These are phyloP conservation scores for Leccinum ochraceum DNA, from an alignment of 768 basidiomycete species.

Conservation along the genomic window DNA sequence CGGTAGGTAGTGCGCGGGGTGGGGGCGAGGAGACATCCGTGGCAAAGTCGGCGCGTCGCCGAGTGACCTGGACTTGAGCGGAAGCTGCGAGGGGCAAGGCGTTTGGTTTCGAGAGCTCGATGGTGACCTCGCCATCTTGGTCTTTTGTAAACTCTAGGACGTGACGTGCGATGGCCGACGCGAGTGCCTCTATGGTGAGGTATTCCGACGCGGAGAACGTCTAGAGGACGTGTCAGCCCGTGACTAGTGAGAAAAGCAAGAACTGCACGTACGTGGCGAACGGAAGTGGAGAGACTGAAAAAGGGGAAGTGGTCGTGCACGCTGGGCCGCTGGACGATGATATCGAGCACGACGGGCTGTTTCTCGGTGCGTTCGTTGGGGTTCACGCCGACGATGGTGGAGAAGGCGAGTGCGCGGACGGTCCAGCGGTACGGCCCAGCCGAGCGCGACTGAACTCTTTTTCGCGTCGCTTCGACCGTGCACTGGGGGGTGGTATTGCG, in stretches of 20 bases:
- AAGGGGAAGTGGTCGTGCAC: slow-evolving; percentile 15
- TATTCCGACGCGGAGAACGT: slow-evolving; percentile 49
- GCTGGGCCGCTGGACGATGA: slow-evolving; percentile 37
- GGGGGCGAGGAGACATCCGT: background rate
- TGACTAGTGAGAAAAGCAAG: background rate
- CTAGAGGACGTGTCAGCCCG: slow-evolving; percentile 34
- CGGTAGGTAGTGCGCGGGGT: background rate
- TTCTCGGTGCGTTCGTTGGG: slow-evolving; percentile 61
- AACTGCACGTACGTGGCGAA: slow-evolving; percentile 10
- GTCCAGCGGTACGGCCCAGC: slow-evolving; percentile 24
- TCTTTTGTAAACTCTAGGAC: slow-evolving; percentile 38
- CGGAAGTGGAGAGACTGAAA: slow-evolving; percentile 34
- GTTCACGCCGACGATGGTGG: slow-evolving; percentile 67
- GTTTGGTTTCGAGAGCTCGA: slow-evolving; percentile 70
- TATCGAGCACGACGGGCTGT: slow-evolving; percentile 58
- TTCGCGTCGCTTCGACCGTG: slow-evolving; percentile 40
- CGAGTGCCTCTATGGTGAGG: slow-evolving; percentile 71
- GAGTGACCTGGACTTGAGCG: slow-evolving; percentile 61
- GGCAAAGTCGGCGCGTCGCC: slow-evolving; percentile 42
- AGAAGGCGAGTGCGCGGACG: slow-evolving; percentile 46
- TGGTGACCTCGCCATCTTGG: slow-evolving; percentile 37
- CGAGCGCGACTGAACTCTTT: slow-evolving; percentile 13
- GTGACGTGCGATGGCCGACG: slow-evolving; percentile 52
- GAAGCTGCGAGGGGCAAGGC: slow-evolving; percentile 69
- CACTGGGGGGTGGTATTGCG: slow-evolving; percentile 49